Conservation (phyloP, 2,329 filamentous ascomycete species). For the Aspergillus sp. region DNA sequence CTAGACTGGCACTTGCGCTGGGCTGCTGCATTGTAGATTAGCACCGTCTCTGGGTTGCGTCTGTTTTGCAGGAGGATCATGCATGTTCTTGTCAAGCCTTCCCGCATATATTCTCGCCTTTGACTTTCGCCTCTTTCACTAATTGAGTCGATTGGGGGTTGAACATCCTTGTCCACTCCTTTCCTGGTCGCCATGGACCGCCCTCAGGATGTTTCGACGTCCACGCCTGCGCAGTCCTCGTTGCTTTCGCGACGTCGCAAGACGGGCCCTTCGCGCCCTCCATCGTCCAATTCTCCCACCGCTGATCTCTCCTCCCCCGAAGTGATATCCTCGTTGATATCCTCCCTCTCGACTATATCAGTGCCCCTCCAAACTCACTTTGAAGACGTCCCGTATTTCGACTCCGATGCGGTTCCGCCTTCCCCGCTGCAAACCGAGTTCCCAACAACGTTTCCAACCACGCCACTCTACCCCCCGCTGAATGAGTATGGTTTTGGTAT, state of each 20-base stretch:
- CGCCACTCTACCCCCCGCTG: conserved; percentile 3
- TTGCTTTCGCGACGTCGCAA: conserved; percentile 43
- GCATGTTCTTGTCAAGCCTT: not conserved
- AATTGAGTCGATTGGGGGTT: not conserved
- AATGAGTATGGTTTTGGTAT: conserved; percentile 56
- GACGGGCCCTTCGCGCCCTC: conserved; percentile 30
- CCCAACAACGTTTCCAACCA: conserved; percentile 21
- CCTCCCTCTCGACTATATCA: conserved; percentile 56
- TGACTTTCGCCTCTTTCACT: not conserved
- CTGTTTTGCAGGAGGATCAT: not conserved
- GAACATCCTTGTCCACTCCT: conserved; percentile 10
- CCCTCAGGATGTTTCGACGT: conserved; percentile 16
- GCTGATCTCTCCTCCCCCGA: conserved; percentile 43
- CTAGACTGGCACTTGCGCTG: not conserved
- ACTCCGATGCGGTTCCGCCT: conserved; percentile 35
- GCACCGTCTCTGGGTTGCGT: no score
- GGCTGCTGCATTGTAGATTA: not conserved
- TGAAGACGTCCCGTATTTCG: conserved; percentile 50
- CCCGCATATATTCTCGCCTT: not conserved
- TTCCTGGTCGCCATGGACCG: conserved; percentile 24
- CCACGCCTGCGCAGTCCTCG: conserved; percentile 24
- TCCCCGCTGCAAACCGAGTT: conserved; percentile 23
- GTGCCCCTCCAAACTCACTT: conserved; percentile 66
- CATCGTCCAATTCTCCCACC: conserved; percentile 23
- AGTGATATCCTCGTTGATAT: conserved; percentile 56